Evolutionary conservation across 2,329 filamentous ascomycete genomes (phyloP), one percentile per base, ranked within the genome.

Genomic region (Cadophora malorum): DNA sequence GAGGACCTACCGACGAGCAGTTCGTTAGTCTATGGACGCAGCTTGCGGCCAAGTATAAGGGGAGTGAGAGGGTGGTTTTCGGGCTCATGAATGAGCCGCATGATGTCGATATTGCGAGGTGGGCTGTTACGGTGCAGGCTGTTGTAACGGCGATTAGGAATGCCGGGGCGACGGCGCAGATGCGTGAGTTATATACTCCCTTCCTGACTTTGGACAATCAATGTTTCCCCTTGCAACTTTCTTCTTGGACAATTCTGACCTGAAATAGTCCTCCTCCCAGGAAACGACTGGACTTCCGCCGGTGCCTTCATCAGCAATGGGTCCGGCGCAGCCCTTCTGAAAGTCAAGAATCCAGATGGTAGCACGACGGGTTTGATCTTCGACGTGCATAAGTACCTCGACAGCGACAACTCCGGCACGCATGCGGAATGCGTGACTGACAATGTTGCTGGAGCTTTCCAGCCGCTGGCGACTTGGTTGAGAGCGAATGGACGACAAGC

Each of bases 41-140:
- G 67, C 77, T 89, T 4, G 89, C 89, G 0, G 80, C 78, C 0
- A 86, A 87, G 74, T 91, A 91, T 77, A 83, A 81, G 25, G 74
- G 74, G 6, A 78, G 87, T 61, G 76, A 81, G 47, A 86, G 84
- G 68, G 79, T 91, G 31, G 81, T 85, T 3, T 90, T 91, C 71
- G 88, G 88, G 16, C 76, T 91, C 55, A 91, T 91, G 88, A 92
- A 91, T 78, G 90, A 89, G 85, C 69, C 65, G 3, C 65, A 70
- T 49, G 69, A 73, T 23, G 55, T 69, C n/a, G 70, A 74, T 90
- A 81, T 91, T 71, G 77, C 74, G 31, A 76, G 79, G 0, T 91
- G 89, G 89, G 87, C 85, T 0, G 76, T 81, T 4, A 88, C 86
- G 0, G 85, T 86, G 69, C 90, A 91, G 75, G 82, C 81, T 14